phyloP scores from a whole-genome alignment of 441 rosid genomes.

The Viola pubescens region DNA sequence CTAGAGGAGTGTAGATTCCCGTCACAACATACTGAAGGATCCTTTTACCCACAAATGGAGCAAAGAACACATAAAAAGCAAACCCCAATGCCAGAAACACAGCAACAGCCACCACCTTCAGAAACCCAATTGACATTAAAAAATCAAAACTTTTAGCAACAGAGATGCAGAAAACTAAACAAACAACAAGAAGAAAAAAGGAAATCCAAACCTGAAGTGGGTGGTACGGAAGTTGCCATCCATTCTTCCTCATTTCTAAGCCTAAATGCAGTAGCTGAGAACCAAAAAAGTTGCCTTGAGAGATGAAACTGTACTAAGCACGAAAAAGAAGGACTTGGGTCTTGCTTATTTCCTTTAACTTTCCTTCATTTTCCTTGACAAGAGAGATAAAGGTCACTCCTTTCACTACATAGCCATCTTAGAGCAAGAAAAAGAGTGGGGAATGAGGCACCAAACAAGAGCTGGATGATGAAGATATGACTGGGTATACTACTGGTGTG shows the following conservation, averaged over 20 bases:
- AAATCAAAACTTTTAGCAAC: slow-evolving; percentile 21
- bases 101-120: slow-evolving; percentile 96
- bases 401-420: slow-evolving; percentile 23
- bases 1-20: slow-evolving; percentile 95
- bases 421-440: slow-evolving; percentile 3
- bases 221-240: slow-evolving; percentile 98
- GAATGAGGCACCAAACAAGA: slow-evolving; percentile 12
- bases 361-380: slow-evolving; percentile 43
- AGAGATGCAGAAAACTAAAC: slow-evolving; percentile 6
- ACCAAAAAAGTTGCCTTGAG: slow-evolving; percentile 10
- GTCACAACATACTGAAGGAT: slow-evolving; percentile 63
- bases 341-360: slow-evolving; percentile 23
- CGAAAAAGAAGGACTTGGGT: slow-evolving; percentile 12
- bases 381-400: slow-evolving; percentile 17
- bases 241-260: slow-evolving; percentile 83
- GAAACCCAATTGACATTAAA: slow-evolving; percentile 16
- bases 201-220: slow-evolving; percentile 71
- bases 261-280: slow-evolving; percentile 35
- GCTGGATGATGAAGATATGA: slow-evolving; percentile 27
- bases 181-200: background rate
- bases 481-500: background rate
- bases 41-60: slow-evolving; percentile 91
- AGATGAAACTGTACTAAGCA: slow-evolving; percentile 13
- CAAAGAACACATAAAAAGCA: slow-evolving; percentile 97
- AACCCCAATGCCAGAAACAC: slow-evolving; percentile 95